phyloP scores from a whole-genome alignment of 1,284 basidiomycete genomes.

The Takashimella koratensis region DNA sequence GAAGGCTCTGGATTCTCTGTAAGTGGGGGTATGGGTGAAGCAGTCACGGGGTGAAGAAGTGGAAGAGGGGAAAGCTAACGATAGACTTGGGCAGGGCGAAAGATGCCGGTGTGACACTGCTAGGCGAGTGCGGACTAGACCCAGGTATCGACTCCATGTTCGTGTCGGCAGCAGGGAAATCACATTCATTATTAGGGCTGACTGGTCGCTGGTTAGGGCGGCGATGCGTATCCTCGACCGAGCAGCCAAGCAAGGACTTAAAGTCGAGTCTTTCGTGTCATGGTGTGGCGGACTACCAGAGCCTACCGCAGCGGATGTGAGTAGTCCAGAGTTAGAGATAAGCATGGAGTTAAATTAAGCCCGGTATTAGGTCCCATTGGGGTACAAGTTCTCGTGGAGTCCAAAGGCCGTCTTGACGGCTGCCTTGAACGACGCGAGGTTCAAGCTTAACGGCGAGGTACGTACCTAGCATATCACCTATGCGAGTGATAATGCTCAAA shows the following conservation, averaged over 20 bases:
- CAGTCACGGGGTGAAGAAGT: too few species aligned
- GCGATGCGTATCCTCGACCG: slow-evolving; percentile 70
- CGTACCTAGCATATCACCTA: slow-evolving; percentile 12
- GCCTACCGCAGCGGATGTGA: slow-evolving; percentile 59
- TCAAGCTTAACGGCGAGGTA: slow-evolving; percentile 61
- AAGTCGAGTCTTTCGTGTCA: slow-evolving; percentile 74
- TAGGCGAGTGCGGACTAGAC: slow-evolving; percentile 92
- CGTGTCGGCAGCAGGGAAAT: not conserved
- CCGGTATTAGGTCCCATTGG: slow-evolving; percentile 58
- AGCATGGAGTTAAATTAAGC: not conserved
- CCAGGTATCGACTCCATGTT: slow-evolving; percentile 85
- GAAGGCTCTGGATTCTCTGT: slow-evolving; percentile 65
- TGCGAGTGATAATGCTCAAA: not conserved
- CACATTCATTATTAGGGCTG: not conserved
- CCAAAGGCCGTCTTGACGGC: slow-evolving; percentile 83
- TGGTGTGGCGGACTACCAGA: slow-evolving; percentile 93
- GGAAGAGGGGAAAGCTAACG: not conserved
- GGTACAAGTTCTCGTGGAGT: slow-evolving; percentile 96
- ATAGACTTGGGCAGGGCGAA: slow-evolving; percentile 56
- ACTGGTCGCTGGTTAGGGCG: slow-evolving; percentile 55
- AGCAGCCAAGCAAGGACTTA: slow-evolving; percentile 59
- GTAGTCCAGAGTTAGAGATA: not conserved
- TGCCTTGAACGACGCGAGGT: slow-evolving; percentile 71
- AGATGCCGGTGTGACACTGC: slow-evolving; percentile 65
- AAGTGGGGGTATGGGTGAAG: slow-evolving; percentile 31